A percentile compares a stretch with the other conserved stretches of the same genome.
These are phyloP conservation scores for Zygosaccharomyces sapae DNA, from an alignment of 1,139 yeast genomes.

Conservation along the genomic window DNA sequence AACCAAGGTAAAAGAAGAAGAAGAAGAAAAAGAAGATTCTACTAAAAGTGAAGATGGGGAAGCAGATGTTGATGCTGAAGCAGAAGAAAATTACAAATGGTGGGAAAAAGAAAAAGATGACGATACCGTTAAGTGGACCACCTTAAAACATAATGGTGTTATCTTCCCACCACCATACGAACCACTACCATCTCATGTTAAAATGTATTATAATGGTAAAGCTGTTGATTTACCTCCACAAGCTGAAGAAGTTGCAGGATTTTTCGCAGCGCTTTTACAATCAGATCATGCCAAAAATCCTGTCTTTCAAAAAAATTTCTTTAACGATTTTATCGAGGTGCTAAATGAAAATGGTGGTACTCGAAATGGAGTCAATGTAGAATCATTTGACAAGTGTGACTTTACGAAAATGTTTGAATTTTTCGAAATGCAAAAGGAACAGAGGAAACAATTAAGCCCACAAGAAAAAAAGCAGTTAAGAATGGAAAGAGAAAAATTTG, in stretches of 20 bases:
- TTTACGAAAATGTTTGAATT: constrained; percentile 69
- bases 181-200: constrained; percentile 74
- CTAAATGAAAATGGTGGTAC: constrained; percentile 68
- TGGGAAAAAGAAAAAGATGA: constrained; percentile 66
- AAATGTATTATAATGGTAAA: constrained; percentile 67
- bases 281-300: constrained; percentile 88
- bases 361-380: constrained; percentile 44
- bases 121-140: constrained; percentile 79
- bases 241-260: constrained; percentile 97
- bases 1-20: constrained; percentile 6
- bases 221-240: constrained; percentile 68
- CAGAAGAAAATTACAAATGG: constrained; percentile 70
- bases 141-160: constrained; percentile 85
- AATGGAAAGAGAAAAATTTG: constrained; percentile 66
- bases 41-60: constrained; percentile 16
- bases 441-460: constrained; percentile 60
- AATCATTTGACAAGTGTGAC: constrained; percentile 66
- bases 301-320: constrained; percentile 80
- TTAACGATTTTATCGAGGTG: constrained; percentile 67
- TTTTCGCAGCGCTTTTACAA: constrained; percentile 82
- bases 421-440: constrained; percentile 67
- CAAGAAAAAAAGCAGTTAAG: constrained; percentile 73
- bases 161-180: constrained; percentile 90
- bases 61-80: constrained; percentile 48
- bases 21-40: constrained; percentile 11